Evolutionary conservation across 2,329 filamentous ascomycete species (phyloP).

Genomic region (Juglanconis juglandina): DNA sequence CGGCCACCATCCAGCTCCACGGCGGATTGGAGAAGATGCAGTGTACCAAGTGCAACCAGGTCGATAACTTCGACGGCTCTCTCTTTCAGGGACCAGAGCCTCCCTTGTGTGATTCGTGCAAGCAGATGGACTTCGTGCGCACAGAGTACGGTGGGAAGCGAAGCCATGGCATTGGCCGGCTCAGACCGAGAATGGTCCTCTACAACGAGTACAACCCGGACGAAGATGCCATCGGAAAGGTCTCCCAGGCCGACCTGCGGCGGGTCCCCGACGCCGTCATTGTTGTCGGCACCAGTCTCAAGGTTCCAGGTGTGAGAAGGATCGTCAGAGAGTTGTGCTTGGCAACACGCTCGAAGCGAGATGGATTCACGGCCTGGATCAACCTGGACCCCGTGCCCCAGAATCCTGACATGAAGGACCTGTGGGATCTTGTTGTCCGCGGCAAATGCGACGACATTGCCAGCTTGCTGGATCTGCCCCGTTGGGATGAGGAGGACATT

Average conservation of each 20-base stretch:
- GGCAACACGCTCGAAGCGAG: slow-evolving; percentile 74
- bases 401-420: slow-evolving; percentile 81
- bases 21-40: slow-evolving; percentile 95
- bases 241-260: slow-evolving; percentile 81
- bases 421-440: slow-evolving; percentile 87
- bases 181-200: slow-evolving; percentile 89
- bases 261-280: slow-evolving; percentile 85
- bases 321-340: slow-evolving; percentile 89
- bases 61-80: slow-evolving; percentile 71
- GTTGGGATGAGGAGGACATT: slow-evolving; percentile 50
- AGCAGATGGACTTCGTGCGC: slow-evolving; percentile 71
- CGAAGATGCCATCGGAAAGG: slow-evolving; percentile 90
- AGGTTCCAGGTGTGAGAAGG: slow-evolving; percentile 86
- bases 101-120: slow-evolving; percentile 74
- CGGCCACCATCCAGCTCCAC: slow-evolving; percentile 87
- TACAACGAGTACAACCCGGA: slow-evolving; percentile 98
- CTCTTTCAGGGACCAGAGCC: slow-evolving; percentile 82
- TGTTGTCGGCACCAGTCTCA: slow-evolving; percentile 92
- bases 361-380: slow-evolving; percentile 90
- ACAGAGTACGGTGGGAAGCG: slow-evolving; percentile 76
- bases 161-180: slow-evolving; percentile 85
- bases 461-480: slow-evolving; percentile 61
- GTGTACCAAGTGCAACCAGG: slow-evolving; percentile 83
- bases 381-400: slow-evolving; percentile 83
- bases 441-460: slow-evolving; percentile 89